These are phyloP conservation scores for Aspergillus hancockii DNA, from an alignment of 495 filamentous ascomycete genomes.

Conservation along the genomic window DNA sequence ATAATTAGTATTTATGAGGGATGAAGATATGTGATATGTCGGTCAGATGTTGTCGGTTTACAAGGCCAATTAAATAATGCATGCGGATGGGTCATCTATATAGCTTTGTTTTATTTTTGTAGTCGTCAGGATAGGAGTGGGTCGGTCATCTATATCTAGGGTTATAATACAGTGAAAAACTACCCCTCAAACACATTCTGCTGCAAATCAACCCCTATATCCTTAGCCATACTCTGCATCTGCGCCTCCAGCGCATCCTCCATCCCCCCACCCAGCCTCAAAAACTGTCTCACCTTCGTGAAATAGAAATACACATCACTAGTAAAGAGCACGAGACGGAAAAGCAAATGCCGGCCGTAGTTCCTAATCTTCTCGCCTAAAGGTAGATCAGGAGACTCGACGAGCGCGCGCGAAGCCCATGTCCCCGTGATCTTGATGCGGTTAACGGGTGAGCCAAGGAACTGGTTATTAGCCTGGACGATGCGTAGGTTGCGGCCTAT, in stretches of 20 bases:
- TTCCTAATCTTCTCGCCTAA: slow-evolving; percentile 57
- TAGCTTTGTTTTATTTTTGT: slow-evolving; percentile 16
- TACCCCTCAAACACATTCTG: slow-evolving; percentile 86
- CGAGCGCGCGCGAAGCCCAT: slow-evolving; percentile 82
- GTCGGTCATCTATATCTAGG: background rate
- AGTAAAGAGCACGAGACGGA: slow-evolving; percentile 72
- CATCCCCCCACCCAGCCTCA: slow-evolving; percentile 80
- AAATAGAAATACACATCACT: slow-evolving; percentile 85
- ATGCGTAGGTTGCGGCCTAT: slow-evolving; percentile 95
- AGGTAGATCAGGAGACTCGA: slow-evolving; percentile 63
- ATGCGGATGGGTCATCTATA: background rate
- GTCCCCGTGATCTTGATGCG: slow-evolving; percentile 89
- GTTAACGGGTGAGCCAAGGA: slow-evolving; percentile 90
- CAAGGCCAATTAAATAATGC: background rate
- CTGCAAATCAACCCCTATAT: slow-evolving; percentile 88
- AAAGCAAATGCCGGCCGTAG: slow-evolving; percentile 70
- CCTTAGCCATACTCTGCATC: slow-evolving; percentile 84
- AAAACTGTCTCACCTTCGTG: slow-evolving; percentile 69
- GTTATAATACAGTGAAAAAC: background rate
- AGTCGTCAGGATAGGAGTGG: background rate
- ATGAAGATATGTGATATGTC: background rate
- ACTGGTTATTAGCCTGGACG: slow-evolving; percentile 80
- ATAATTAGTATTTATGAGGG: too few species aligned
- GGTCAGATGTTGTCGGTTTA: background rate
- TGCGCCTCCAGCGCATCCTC: slow-evolving; percentile 88